Base-by-base conservation (phyloP, 2,329 filamentous ascomycete genomes). In the Ophiostoma piceae region DNA sequence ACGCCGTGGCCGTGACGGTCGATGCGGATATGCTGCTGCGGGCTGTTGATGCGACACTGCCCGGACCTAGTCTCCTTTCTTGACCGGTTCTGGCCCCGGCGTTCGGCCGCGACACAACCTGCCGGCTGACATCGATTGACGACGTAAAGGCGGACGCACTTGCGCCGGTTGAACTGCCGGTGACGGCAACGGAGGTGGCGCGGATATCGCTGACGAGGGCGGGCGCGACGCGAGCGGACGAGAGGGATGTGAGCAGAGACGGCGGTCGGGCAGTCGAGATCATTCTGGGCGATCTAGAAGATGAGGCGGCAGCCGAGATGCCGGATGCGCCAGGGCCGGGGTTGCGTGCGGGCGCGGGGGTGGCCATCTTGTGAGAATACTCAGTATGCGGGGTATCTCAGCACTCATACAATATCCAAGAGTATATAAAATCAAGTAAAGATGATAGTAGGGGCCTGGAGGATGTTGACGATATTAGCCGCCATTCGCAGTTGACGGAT, bases 201-300 rank as follows among this genome's bases (percentile, higher is more conserved):
- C 65, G 62, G 37, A 71, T 68, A 41, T 54, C 22, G 41, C 70
- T 70, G 11, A 71, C 11, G 14, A 69, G 43, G 22, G 64, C 47
- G 35, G 70, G 68, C 19, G 68, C 70, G 5, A 62, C 68, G 12
- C 68, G 68, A 19, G 66, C 22, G 9, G 67, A 57, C 1, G 70
- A 66, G 11, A 71, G 62, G 0, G 57, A 69, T 5, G 57, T 35
- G n/a, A 71, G n/a, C 26, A 68, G 43, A 16, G 66, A 47, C 1
- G 68, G 66, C 66, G 69, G 26, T 1, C 65, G 60, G 1, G 47
- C 16, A 32, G n/a, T 64, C 26, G 19, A 57, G 9, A n/a, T 11
- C n/a, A 26, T 29, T 16, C 9, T 12, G n/a, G 51, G 12, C 11
- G 51, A 57, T 26, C 9, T 14, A 6, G 51, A 29, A 26, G 51